These are phyloP conservation scores for Racocetra persica DNA, from an alignment of 371 early-diverging fungal genomes.

Conservation along the genomic window DNA sequence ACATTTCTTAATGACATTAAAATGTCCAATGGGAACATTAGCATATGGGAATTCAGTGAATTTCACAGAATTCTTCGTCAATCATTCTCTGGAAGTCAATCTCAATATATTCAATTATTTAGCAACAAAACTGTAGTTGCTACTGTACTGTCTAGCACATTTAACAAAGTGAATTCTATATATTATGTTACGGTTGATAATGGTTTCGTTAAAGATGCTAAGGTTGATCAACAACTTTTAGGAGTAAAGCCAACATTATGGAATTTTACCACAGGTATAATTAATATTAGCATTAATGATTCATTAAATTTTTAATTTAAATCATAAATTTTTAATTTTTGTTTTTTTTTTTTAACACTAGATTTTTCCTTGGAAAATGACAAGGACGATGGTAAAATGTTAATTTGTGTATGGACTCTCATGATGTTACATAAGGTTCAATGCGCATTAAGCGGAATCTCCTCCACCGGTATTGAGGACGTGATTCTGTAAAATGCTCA, in stretches of 20 bases:
- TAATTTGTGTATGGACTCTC: too few relatives aligned
- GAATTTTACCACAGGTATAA: constrained; percentile 21
- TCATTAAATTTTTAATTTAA: too few relatives aligned
- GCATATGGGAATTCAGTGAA: constrained; percentile 14
- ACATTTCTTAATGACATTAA: constrained; percentile 1
- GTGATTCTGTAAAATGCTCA: too few relatives aligned
- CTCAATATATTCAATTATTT: too few relatives aligned
- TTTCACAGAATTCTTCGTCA: not conserved
- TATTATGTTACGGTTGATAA: constrained; percentile 31
- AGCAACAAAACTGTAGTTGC: not conserved
- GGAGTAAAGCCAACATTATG: not conserved
- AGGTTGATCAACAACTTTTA: not conserved
- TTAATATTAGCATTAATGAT: not conserved
- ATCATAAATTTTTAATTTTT: too few relatives aligned
- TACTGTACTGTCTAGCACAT: constrained; percentile 6
- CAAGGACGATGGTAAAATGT: too few relatives aligned
- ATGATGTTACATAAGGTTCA: too few relatives aligned
- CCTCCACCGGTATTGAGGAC: too few relatives aligned
- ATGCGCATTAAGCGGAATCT: too few relatives aligned
- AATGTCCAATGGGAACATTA: constrained; percentile 29
- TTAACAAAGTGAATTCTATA: not conserved
- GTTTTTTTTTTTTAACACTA: too few relatives aligned
- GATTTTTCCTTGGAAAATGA: too few relatives aligned
- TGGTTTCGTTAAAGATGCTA: constrained; percentile 30
- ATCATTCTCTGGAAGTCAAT: not conserved